Base-by-base conservation (phyloP, 352 stramenopile species). In the Pythium grandisporangium region DNA sequence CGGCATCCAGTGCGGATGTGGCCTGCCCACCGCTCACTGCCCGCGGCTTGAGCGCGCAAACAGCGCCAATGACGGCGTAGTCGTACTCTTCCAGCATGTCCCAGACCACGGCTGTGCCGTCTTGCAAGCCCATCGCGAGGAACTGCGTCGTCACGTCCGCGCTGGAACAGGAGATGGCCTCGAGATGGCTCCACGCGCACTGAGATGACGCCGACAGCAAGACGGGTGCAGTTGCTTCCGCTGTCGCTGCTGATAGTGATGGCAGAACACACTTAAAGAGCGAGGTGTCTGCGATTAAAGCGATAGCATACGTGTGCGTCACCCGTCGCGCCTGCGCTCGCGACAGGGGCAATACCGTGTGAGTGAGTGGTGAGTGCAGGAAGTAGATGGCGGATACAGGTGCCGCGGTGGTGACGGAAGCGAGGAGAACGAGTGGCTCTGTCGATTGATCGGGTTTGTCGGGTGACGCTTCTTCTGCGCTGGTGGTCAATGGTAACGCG, bases 51-150 rank as follows among this genome's bases (percentile, higher is more conserved):
- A 12, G 14, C 17, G 10, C 10, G 14, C 10, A 7, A 17, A 42
- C 16, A 16, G 40, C 13, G 41, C 21, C n/a, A 5, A 61, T 22
- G 26, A 61, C 42, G 6, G 36, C 47, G 47, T 70, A 54, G 30
- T 79, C 63, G 8, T 43, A 40, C 23, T 82, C 59, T 17, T 61
- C 57, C 8, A 84, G 44, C 13, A 73, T 32, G 43, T 89, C 49
- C 69, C 72, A 86, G 13, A 85, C 55, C 7, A 66, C 47, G 2
- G 74, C 14, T 3, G 63, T 48, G 17, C 75, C 71, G 30, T 79
- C 58, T 3, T 51, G 51, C n/a, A 79, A 63, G 0, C 66, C 66
- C 0, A 80, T 42, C 1, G 45, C 55, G 7, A 85, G 21, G 25
- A 69, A 78, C 32, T 78, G 61, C 10, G 70, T 73, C 24, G 66